phyloP scores from a whole-genome alignment of 1,284 basidiomycete genomes.

The Xerocomus amazonicus region DNA sequence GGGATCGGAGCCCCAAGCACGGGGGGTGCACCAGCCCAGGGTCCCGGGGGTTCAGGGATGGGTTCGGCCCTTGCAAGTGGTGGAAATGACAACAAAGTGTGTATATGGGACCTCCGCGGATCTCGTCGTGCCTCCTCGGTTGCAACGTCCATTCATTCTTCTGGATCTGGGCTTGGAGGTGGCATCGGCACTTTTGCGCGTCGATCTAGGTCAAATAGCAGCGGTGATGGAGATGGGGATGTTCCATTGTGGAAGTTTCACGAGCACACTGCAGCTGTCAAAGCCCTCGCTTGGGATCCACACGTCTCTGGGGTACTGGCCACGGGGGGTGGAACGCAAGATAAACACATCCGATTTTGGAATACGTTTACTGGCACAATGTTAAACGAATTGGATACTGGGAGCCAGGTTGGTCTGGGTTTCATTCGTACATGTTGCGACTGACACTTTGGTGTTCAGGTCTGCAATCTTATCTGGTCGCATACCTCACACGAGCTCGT shows the following conservation, averaged over 20 bases:
- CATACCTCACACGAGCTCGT: constrained; percentile 95
- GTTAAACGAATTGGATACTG: constrained; percentile 86
- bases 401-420: constrained; percentile 71
- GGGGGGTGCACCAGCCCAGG: constrained; percentile 27
- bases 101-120: constrained; percentile 87
- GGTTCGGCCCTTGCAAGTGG: constrained; percentile 85
- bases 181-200: constrained; percentile 22
- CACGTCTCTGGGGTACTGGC: constrained; percentile 91
- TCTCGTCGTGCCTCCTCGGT: constrained; percentile 41
- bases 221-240: constrained; percentile 44
- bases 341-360: constrained; percentile 98
- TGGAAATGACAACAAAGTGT: constrained; percentile 98
- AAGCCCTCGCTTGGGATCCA: constrained; percentile 97
- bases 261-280: constrained; percentile 95
- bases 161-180: constrained; percentile 28
- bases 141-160: constrained; percentile 20
- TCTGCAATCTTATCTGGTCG: constrained; percentile 98
- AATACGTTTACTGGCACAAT: constrained; percentile 86
- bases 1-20: constrained; percentile 21
- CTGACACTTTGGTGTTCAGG: constrained; percentile 44
- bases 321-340: constrained; percentile 96
- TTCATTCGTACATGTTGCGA: constrained; percentile 1
- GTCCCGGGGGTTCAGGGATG: constrained; percentile 36
- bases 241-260: constrained; percentile 90
- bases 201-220: constrained; percentile 26